Percentiles rank a stretch among this genome's conserved stretches.
Evolutionary conservation across 2,329 filamentous ascomycete species (phyloP).

Genomic region (Aureobasidium zeae): DNA sequence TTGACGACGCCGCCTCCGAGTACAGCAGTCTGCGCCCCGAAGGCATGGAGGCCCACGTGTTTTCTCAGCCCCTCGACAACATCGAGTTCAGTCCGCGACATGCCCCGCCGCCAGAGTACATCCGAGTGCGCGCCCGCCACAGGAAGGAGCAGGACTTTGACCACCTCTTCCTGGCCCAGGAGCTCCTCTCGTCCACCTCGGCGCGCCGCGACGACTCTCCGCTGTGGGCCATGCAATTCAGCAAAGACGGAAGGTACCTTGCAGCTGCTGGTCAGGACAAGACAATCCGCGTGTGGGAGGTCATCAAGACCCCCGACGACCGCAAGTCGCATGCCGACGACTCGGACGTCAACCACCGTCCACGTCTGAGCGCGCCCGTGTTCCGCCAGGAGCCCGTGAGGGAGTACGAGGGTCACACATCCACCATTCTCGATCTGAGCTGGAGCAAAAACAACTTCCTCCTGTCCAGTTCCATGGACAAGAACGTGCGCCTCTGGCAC

Average conservation of each 20-base stretch:
- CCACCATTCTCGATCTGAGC: conserved; percentile 80
- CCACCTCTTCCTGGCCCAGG: conserved; percentile 82
- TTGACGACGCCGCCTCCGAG: conserved; percentile 32
- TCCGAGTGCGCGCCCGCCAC: conserved; percentile 70
- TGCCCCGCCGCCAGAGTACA: conserved; percentile 83
- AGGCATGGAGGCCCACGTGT: conserved; percentile 73
- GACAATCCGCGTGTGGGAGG: conserved; percentile 78
- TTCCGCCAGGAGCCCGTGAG: conserved; percentile 70
- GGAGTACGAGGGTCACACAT: conserved; percentile 74
- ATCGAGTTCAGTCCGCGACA: conserved; percentile 73
- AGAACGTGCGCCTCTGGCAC: conserved; percentile 92
- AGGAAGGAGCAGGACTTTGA: conserved; percentile 78
- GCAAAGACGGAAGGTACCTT: conserved; percentile 79
- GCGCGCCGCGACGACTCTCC: conserved; percentile 37
- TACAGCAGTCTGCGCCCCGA: conserved; percentile 54
- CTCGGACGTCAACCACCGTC: conserved; percentile 34
- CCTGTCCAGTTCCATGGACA: conserved; percentile 94
- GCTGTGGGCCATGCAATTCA: conserved; percentile 89
- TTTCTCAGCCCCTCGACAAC: conserved; percentile 64
- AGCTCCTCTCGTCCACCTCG: conserved; percentile 50
- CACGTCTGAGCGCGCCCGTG: conserved; percentile 75
- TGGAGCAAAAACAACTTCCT: conserved; percentile 99
- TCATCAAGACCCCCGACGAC: conserved; percentile 74
- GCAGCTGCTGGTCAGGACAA: conserved; percentile 88
- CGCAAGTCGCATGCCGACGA: conserved; percentile 53